These are phyloP conservation scores for Extremus antarcticus DNA, from an alignment of 495 filamentous ascomycete genomes.

Conservation along the genomic window DNA sequence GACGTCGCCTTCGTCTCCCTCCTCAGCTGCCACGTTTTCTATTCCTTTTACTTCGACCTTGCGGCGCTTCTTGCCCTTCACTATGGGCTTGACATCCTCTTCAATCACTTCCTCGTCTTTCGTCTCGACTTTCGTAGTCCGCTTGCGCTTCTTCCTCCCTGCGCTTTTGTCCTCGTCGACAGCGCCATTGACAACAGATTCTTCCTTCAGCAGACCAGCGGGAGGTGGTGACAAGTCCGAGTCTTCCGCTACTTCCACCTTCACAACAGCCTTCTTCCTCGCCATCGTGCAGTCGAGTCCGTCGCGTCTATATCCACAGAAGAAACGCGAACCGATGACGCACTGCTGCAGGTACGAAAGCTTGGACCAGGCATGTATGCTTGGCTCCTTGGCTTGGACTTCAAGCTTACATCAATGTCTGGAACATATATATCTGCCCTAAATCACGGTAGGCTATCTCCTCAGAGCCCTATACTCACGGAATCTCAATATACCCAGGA, in stretches of 20 bases:
- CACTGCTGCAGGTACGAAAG: background rate
- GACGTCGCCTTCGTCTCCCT: background rate
- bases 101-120: background rate
- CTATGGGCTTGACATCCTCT: background rate
- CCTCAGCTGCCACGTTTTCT: background rate
- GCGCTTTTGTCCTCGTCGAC: background rate
- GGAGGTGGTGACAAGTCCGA: slow-evolving; percentile 11
- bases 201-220: slow-evolving; percentile 8
- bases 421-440: too few species aligned
- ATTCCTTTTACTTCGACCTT: slow-evolving; percentile 6
- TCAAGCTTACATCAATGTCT: too few species aligned
- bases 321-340: background rate
- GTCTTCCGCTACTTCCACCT: background rate
- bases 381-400: too few species aligned
- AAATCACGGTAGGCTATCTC: too few species aligned
- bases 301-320: background rate
- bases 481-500: too few species aligned
- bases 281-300: slow-evolving; percentile 5
- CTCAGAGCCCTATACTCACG: too few species aligned
- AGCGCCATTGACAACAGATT: background rate
- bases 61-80: slow-evolving; percentile 1
- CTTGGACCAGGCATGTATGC: too few species aligned
- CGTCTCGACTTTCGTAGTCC: slow-evolving; percentile 5
- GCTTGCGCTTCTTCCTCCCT: slow-evolving; percentile 8
- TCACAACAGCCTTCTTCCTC: slow-evolving; percentile 1